A percentile compares a stretch with the other conserved stretches of the same genome.
Evolutionary conservation across 2,329 filamentous ascomycete species (phyloP).

Genomic region (Fusarium sp.): DNA sequence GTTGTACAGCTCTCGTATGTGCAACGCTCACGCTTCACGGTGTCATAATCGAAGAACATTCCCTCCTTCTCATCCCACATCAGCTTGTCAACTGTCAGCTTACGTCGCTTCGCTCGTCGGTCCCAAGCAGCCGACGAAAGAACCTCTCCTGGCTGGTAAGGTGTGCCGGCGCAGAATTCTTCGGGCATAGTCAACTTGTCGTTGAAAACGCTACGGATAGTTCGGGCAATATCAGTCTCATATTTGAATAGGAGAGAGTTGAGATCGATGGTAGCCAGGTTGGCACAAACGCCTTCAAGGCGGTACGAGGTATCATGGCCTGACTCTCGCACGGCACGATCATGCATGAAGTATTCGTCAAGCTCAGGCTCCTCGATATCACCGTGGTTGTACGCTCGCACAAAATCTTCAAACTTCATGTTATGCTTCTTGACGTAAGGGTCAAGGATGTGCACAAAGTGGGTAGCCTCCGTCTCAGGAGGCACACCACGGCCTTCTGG

Average conservation of each 20-base stretch:
- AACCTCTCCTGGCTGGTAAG: conserved; percentile 73
- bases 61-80: conserved; percentile 93
- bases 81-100: conserved; percentile 89
- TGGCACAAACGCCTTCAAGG: conserved; percentile 86
- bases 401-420: conserved; percentile 87
- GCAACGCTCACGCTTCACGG: conserved; percentile 81
- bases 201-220: conserved; percentile 85
- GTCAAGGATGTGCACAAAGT: conserved; percentile 85
- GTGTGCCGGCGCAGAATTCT: conserved; percentile 80
- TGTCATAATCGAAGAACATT: conserved; percentile 99
- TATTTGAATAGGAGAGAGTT: conserved; percentile 98
- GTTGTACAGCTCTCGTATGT: conserved; percentile 93
- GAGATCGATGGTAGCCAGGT: conserved; percentile 92
- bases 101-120: conserved; percentile 85
- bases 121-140: conserved; percentile 93
- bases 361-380: conserved; percentile 85
- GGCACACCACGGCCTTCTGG: conserved; percentile 88
- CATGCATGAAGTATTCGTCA: conserved; percentile 95
- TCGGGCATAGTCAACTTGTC: conserved; percentile 85
- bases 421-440: conserved; percentile 88
- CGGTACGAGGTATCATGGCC: conserved; percentile 97
- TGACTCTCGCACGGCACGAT: conserved; percentile 94
- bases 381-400: conserved; percentile 86
- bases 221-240: conserved; percentile 90
- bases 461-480: conserved; percentile 88